phyloP scores from a whole-genome alignment of 352 stramenopile species.

The Hyaloperonospora brassicae region DNA sequence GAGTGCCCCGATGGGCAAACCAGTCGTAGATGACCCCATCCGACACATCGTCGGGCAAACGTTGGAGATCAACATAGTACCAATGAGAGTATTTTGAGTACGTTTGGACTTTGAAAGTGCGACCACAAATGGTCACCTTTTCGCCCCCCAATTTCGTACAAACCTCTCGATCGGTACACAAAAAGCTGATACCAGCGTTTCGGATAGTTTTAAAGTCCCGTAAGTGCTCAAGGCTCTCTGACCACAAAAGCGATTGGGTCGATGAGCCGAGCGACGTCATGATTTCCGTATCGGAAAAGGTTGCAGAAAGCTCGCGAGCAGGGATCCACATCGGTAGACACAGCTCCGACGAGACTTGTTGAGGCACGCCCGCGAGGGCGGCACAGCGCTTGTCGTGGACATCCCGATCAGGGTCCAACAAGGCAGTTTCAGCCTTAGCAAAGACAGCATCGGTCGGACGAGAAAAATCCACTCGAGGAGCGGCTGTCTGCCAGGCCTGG shows the following conservation, averaged over 20 bases:
- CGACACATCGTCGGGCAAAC: constrained; percentile 6
- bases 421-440: neutral
- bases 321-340: neutral
- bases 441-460: neutral
- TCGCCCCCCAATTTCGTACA: constrained; percentile 7
- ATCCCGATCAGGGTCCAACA: neutral
- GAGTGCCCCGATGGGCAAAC: neutral
- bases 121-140: neutral
- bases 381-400: neutral
- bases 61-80: constrained; percentile 16
- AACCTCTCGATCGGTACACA: neutral
- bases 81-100: constrained; percentile 16
- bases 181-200: neutral
- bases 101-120: constrained; percentile 6
- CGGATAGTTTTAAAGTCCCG: neutral
- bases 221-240: neutral
- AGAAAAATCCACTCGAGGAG: neutral
- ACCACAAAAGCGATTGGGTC: neutral
- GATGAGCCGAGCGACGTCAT: neutral
- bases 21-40: constrained; percentile 12
- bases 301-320: neutral
- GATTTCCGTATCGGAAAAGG: neutral
- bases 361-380: neutral
- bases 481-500: neutral
- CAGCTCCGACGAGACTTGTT: neutral